Evolutionary conservation across 2,329 filamentous ascomycete species (phyloP).

Genomic region (Amphichorda felina): DNA sequence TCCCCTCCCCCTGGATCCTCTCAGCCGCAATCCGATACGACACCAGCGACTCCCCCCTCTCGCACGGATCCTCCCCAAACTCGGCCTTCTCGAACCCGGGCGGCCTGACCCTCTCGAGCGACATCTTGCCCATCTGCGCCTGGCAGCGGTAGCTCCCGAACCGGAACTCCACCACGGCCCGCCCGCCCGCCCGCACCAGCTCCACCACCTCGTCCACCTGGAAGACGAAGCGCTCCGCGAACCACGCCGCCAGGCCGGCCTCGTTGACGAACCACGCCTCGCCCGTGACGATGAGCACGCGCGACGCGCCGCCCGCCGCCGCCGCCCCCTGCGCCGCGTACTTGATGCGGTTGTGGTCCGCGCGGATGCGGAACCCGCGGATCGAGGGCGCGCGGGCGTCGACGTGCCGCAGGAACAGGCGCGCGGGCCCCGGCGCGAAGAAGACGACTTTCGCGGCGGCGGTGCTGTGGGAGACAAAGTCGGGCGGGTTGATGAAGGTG

Average conservation of each 20-base stretch:
- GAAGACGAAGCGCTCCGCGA: slow-evolving; percentile 29
- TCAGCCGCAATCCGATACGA: slow-evolving; percentile 17
- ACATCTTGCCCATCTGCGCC: slow-evolving; percentile 33
- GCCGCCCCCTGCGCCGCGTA: slow-evolving; percentile 18
- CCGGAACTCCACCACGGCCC: slow-evolving; percentile 31
- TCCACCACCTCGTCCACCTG: slow-evolving; percentile 30
- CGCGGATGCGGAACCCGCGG: slow-evolving; percentile 20
- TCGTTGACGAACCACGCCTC: slow-evolving; percentile 29
- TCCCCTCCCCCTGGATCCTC: background rate
- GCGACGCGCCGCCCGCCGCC: slow-evolving; percentile 19
- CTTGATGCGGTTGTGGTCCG: slow-evolving; percentile 37
- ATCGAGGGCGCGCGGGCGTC: slow-evolving; percentile 21
- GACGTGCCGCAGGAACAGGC: slow-evolving; percentile 13
- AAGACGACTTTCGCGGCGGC: slow-evolving; percentile 39
- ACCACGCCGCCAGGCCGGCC: slow-evolving; percentile 23
- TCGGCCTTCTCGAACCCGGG: slow-evolving; percentile 22
- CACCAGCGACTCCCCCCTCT: slow-evolving; percentile 18
- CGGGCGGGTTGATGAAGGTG: slow-evolving; percentile 36
- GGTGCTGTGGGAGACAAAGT: slow-evolving; percentile 18
- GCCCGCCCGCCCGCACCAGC: slow-evolving; percentile 12
- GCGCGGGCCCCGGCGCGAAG: slow-evolving; percentile 27
- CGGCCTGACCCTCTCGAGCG: slow-evolving; percentile 21
- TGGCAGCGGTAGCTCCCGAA: slow-evolving; percentile 46
- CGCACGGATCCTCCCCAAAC: slow-evolving; percentile 23
- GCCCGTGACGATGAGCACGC: slow-evolving; percentile 39